Base-by-base conservation (phyloP, 345 rosid genomes). In the Limnanthes douglasii region DNA sequence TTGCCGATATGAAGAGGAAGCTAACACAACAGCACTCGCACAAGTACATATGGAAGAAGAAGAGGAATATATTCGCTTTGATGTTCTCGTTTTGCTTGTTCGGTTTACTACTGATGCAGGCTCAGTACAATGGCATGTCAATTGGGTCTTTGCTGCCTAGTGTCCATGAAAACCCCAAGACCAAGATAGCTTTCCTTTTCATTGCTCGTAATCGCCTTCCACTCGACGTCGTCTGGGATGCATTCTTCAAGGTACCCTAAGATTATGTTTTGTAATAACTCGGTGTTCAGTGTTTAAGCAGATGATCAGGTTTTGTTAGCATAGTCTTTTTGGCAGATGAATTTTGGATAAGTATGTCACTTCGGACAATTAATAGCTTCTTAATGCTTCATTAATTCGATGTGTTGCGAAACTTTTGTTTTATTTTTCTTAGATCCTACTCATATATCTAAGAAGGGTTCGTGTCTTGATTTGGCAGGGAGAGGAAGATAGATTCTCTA, bases 131-230 rank as follows among this genome's bases (percentile, higher is more conserved):
- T 22, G 63, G 55, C 33, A 53, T 83, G 52, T 49, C 65, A 25
- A 50, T 73, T 25, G 46, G 61, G 4, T 55, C 83, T 20, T 33
- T 70, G 46, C 73, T 43, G 21, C 67, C 63, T 24, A 68, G 51
- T 38, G 50, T 57, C 12, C 20, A 33, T 48, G 45, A 45, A 31
- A 60, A 50, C 37, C 77, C 75, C n/a, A 72, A 69, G 49, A 68
- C 75, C n/a, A 72, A 69, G 49, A 68, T 90, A 38, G 93, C 98
- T 4, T 78, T 90, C 48, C 58, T 90, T 8, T 90, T 84, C 56
- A 80, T 90, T 9, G 76, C 98, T 0, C 57, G 96, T 40, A 90
- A 90, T 39, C 86, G 96, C 2, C 70, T 90, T 11, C 78, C 96
- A 37, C 82, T 90, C 11, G 94, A 90, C 8, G 43, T 78, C 41